Evolutionary conservation across 2,329 filamentous ascomycete species (phyloP).

Genomic region (Bipolaris victoriae): DNA sequence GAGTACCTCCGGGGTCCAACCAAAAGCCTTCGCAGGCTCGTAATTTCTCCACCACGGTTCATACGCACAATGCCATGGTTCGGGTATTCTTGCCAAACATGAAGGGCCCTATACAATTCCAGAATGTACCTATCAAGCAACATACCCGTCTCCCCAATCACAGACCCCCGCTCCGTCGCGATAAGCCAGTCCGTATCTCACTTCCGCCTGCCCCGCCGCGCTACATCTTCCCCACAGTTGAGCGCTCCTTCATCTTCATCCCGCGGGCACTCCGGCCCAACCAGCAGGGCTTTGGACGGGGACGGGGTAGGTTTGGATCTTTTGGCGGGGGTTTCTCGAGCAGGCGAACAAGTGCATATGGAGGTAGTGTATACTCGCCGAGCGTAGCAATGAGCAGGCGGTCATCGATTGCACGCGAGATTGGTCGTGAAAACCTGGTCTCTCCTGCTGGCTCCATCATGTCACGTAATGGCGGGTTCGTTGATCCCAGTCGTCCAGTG

Average conservation of each 20-base stretch:
- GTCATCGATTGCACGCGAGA: constrained; percentile 75
- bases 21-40: constrained; percentile 46
- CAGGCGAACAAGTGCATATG: constrained; percentile 81
- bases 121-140: constrained; percentile 81
- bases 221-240: constrained; percentile 88
- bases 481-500: constrained; percentile 71
- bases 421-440: constrained; percentile 73
- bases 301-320: constrained; percentile 73
- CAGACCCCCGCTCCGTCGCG: constrained; percentile 87
- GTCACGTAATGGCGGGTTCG: constrained; percentile 66
- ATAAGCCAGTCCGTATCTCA: constrained; percentile 95
- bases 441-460: constrained; percentile 82
- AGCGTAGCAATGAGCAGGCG: constrained; percentile 87
- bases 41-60: constrained; percentile 77
- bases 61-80: constrained; percentile 84
- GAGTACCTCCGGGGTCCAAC: constrained; percentile 28
- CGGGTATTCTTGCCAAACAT: constrained; percentile 80
- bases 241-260: constrained; percentile 97
- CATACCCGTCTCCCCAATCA: constrained; percentile 96
- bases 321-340: constrained; percentile 68
- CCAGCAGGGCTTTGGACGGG: constrained; percentile 74
- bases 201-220: constrained; percentile 78
- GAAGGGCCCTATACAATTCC: constrained; percentile 72
- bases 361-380: constrained; percentile 81
- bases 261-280: constrained; percentile 91